Evolutionary conservation across 2,329 filamentous ascomycete species (phyloP).

Genomic region (Scorias spongiosa): DNA sequence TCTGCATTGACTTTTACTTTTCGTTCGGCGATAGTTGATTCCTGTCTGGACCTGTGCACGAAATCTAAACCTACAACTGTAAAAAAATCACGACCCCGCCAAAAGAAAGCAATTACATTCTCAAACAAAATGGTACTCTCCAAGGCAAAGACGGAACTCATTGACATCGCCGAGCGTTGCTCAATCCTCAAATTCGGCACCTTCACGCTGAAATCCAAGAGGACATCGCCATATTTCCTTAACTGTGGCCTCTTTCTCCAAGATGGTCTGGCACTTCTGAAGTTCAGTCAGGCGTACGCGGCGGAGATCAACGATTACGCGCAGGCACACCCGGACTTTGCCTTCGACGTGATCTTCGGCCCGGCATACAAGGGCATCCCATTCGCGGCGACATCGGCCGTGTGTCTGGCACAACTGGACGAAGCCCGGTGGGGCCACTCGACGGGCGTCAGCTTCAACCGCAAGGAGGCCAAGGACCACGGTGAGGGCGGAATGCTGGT

Average conservation of each 20-base stretch:
- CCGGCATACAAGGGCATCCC: conserved; percentile 97
- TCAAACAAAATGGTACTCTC: neutral
- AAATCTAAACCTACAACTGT: too few species aligned
- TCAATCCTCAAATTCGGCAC: conserved; percentile 66
- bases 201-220: conserved; percentile 85
- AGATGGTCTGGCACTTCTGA: conserved; percentile 52
- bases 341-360: conserved; percentile 76
- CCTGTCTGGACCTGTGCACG: too few species aligned
- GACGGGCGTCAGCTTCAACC: conserved; percentile 78
- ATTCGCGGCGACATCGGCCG: conserved; percentile 61
- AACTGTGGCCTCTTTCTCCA: conserved; percentile 86
- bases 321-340: conserved; percentile 31
- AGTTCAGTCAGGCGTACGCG: conserved; percentile 72
- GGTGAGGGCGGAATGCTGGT: conserved; percentile 91
- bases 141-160: conserved; percentile 48
- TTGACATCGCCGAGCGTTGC: conserved; percentile 51
- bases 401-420: conserved; percentile 59
- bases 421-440: conserved; percentile 44
- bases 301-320: conserved; percentile 35
- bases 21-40: neutral
- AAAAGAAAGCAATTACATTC: too few species aligned
- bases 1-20: neutral
- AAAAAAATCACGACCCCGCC: too few species aligned
- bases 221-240: conserved; percentile 91
- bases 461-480: conserved; percentile 92